Evolutionary conservation across 495 filamentous ascomycete species (phyloP).

Genomic region (Xylaria intraflava): DNA sequence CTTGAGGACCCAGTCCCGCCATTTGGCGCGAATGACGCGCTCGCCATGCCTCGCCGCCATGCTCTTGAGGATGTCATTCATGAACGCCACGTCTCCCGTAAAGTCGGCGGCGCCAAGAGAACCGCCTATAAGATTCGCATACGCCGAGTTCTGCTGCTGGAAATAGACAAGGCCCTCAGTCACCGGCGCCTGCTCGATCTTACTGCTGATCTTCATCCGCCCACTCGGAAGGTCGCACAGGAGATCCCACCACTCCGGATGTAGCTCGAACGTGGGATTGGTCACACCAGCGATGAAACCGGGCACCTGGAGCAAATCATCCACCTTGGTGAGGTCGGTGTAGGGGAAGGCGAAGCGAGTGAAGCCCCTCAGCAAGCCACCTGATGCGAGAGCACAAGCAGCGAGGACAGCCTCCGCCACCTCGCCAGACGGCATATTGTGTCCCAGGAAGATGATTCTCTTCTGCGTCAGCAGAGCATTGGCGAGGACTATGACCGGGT

Average conservation of each 20-base stretch:
- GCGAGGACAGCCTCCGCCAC: conserved; percentile 94
- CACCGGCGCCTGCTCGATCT: conserved; percentile 66
- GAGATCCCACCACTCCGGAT: conserved; percentile 97
- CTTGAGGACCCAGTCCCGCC: conserved; percentile 80
- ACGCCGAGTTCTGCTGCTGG: conserved; percentile 65
- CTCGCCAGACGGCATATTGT: conserved; percentile 87
- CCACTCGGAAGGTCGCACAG: conserved; percentile 90
- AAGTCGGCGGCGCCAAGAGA: conserved; percentile 50
- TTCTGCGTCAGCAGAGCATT: conserved; percentile 93
- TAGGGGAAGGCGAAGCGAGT: conserved; percentile 98
- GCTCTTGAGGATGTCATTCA: conserved; percentile 73
- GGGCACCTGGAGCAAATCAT: conserved; percentile 89
- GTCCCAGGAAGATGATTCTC: conserved; percentile 88
- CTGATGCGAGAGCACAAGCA: conserved; percentile 86
- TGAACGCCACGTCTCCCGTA: conserved; percentile 87
- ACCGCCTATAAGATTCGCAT: conserved; percentile 41
- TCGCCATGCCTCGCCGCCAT: conserved; percentile 85
- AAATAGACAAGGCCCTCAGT: conserved; percentile 81
- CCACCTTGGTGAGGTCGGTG: conserved; percentile 95
- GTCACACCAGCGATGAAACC: conserved; percentile 98
- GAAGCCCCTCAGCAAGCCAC: conserved; percentile 90
- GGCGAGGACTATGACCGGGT: conserved; percentile 69
- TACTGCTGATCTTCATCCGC: conserved; percentile 84
- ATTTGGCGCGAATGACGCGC: conserved; percentile 81
- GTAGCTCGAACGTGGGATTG: conserved; percentile 90